Percentiles rank a stretch among this genome's conserved stretches.
Conservation (phyloP, 2,329 filamentous ascomycete species). For the Fusarium beomiforme region DNA sequence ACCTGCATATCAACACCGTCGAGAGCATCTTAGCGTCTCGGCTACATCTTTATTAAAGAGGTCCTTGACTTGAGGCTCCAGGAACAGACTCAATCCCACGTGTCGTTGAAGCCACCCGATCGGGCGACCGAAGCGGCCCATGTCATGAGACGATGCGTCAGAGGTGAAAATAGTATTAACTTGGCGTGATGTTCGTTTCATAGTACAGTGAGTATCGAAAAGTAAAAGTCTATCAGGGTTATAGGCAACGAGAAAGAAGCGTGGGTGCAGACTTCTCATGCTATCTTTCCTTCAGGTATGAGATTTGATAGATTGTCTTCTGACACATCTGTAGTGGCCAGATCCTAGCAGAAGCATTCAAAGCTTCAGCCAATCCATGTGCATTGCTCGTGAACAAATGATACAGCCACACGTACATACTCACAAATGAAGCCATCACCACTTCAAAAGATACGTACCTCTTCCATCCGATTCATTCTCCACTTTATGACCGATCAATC, state of each 20-base stretch:
- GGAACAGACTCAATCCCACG: conserved; percentile 24
- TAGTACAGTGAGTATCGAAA: not conserved
- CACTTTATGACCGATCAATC: not conserved
- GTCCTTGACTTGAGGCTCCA: conserved; percentile 1
- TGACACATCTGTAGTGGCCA: fast-evolving
- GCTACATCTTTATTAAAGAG: not conserved
- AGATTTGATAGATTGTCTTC: fast-evolving
- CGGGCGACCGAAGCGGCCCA: conserved; percentile 33
- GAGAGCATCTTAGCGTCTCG: not conserved
- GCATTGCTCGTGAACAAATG: too few relatives aligned
- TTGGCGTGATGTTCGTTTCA: not conserved
- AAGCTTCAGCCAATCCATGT: too few relatives aligned
- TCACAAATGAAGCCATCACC: conserved; percentile 16
- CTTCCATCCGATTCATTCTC: not conserved
- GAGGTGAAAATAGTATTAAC: not conserved
- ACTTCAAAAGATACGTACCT: not conserved
- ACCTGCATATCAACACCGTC: not conserved
- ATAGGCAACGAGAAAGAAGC: not conserved
- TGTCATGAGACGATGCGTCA: not conserved
- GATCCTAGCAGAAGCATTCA: fast-evolving
- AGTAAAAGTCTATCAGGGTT: not conserved
- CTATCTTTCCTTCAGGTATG: not conserved
- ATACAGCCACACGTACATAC: too few relatives aligned
- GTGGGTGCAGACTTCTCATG: not conserved
- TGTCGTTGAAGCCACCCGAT: conserved; percentile 30